These are phyloP conservation scores for Millerago galiae DNA, from an alignment of 805 yeast species.

Conservation along the genomic window DNA sequence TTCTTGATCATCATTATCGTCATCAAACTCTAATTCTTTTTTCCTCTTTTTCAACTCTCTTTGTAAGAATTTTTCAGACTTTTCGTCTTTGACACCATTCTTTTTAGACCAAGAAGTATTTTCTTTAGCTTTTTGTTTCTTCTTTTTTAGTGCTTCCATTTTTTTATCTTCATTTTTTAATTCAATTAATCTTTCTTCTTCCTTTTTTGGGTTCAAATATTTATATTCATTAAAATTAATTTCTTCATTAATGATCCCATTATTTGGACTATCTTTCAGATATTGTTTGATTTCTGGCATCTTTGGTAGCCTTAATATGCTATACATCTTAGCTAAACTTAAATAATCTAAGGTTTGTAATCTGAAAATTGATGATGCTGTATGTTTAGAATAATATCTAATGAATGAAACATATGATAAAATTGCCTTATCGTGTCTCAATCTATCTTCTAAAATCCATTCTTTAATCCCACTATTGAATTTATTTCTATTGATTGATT, in stretches of 20 bases:
- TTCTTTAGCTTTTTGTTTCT: constrained; percentile 23
- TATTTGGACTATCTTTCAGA: constrained; percentile 45
- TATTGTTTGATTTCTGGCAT: constrained; percentile 82
- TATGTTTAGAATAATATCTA: constrained; percentile 79
- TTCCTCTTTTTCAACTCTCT: constrained; percentile 37
- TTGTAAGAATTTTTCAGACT: constrained; percentile 57
- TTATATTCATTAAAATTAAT: constrained; percentile 51
- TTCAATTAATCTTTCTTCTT: constrained; percentile 52
- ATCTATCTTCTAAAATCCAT: constrained; percentile 70
- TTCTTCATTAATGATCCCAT: constrained; percentile 56
- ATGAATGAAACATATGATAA: constrained; percentile 78
- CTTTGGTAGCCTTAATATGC: constrained; percentile 75
- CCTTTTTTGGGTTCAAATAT: constrained; percentile 61
- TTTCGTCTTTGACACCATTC: constrained; percentile 41
- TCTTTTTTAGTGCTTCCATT: constrained; percentile 24
- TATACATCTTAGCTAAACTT: constrained; percentile 69
- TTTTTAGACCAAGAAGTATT: constrained; percentile 30
- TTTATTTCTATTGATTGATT: constrained; percentile 6
- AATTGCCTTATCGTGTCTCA: constrained; percentile 75
- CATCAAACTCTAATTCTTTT: constrained; percentile 57
- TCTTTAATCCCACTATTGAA: constrained; percentile 25
- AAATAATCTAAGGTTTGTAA: constrained; percentile 62
- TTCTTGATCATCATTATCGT: constrained; percentile 37
- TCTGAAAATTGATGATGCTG: constrained; percentile 84
- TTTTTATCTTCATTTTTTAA: constrained; percentile 37